Evolutionary conservation across 345 rosid species (phyloP).

Genomic region (Isatis tinctoria): DNA sequence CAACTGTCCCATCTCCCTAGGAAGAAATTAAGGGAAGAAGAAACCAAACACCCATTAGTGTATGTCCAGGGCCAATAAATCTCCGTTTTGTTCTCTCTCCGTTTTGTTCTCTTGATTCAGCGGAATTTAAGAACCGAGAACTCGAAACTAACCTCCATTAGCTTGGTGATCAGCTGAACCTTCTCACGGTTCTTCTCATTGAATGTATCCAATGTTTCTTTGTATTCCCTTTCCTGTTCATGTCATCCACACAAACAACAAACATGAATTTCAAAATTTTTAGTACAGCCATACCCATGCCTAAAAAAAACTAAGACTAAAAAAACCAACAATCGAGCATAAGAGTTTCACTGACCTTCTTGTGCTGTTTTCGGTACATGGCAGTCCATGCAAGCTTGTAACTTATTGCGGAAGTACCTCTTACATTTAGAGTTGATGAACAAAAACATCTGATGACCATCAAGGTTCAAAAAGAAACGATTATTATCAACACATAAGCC

Average conservation of each 20-base stretch:
- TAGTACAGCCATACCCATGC: not conserved
- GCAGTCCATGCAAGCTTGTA: no score
- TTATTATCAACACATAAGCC: no score
- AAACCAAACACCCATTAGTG: constrained; percentile 6
- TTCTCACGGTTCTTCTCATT: constrained; percentile 78
- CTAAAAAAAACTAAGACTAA: no score
- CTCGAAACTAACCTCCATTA: constrained; percentile 63
- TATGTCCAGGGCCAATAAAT: not conserved
- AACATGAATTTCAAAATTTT: not conserved
- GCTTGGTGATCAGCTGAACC: constrained; percentile 69
- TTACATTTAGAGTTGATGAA: no score
- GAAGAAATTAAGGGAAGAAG: not conserved
- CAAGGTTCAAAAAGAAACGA: no score
- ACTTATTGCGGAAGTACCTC: no score
- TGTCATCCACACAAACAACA: not conserved
- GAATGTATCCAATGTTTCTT: constrained; percentile 66
- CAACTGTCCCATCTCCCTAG: constrained; percentile 53
- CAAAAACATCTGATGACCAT: no score
- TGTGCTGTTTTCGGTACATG: no score
- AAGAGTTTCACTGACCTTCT: no score
- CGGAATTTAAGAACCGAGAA: no score
- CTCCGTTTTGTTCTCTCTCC: not conserved
- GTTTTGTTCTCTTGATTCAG: no score
- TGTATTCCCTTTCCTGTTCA: constrained; percentile 76
- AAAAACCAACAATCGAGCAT: no score